phyloP scores from a whole-genome alignment of 495 filamentous ascomycete genomes.

The Penicillium nucicola region DNA sequence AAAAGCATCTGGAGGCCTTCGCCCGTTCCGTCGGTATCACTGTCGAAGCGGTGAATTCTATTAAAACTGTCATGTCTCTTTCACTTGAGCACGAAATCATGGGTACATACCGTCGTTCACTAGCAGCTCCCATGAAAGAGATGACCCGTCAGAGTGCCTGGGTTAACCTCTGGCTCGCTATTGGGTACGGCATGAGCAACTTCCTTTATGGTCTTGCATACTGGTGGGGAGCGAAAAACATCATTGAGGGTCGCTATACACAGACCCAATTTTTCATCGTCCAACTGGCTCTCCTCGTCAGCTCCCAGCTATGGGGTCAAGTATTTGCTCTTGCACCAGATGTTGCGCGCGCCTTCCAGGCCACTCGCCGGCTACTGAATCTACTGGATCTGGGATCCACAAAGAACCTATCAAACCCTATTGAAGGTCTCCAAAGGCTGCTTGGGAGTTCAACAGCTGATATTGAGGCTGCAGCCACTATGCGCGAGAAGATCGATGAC shows the following conservation, averaged over 20 bases:
- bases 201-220: slow-evolving; percentile 63
- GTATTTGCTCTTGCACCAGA: slow-evolving; percentile 66
- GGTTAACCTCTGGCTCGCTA: slow-evolving; percentile 51
- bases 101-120: slow-evolving; percentile 34
- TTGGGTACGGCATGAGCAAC: slow-evolving; percentile 50
- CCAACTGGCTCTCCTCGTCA: slow-evolving; percentile 43
- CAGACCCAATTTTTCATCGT: slow-evolving; percentile 25
- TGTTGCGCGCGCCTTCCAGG: slow-evolving; percentile 28
- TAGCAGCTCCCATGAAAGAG: slow-evolving; percentile 44
- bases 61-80: slow-evolving; percentile 53
- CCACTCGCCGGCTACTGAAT: slow-evolving; percentile 3
- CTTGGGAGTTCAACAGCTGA: slow-evolving; percentile 14
- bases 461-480: not conserved
- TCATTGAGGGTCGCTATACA: slow-evolving; percentile 53
- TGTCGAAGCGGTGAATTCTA: slow-evolving; percentile 49
- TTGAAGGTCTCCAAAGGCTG: not conserved
- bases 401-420: slow-evolving; percentile 4
- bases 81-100: slow-evolving; percentile 43
- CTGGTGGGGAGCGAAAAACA: slow-evolving; percentile 66
- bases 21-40: slow-evolving; percentile 49
- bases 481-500: not conserved
- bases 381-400: slow-evolving; percentile 6
- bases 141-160: slow-evolving; percentile 38
- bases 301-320: slow-evolving; percentile 61
- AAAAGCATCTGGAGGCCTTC: slow-evolving; percentile 55